Evolutionary conservation across 192 early-diverging fungal genomes (phyloP), one percentile per base, ranked within the genome.

Genomic region (Tieghemiomyces parasiticus): DNA sequence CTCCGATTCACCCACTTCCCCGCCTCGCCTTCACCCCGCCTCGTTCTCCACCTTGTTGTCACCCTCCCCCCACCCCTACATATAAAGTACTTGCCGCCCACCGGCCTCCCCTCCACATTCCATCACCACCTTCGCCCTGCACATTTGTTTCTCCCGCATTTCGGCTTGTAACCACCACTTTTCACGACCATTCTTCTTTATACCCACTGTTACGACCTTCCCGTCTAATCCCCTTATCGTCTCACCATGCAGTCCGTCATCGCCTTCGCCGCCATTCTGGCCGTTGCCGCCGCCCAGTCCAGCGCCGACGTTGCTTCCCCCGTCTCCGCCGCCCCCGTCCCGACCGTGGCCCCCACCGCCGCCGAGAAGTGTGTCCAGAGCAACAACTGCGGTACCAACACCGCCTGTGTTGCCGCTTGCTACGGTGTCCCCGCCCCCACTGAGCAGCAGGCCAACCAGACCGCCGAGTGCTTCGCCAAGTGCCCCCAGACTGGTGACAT

Each of bases 401-500:
- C 35, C 33, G 32, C 34, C 55, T 58, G 55, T 26, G 8, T 58
- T 16, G 31, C 55, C 26, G 35, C 10, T 16, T 58, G 55, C 35
- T 58, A 58, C 55, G 26, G 26, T 12, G 55, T 58, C 28, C 55
- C 55, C 55, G 35, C 34, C 33, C 55, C 55, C 55, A 38, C 55
- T 1, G 55, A 19, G 2, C 12, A 58, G n/a, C 31, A 58, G 22
- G 22, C 35, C 33, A 58, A 58, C 33, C 3, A n/a, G 32, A 58
- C 55, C 35, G 26, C 13, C 55, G 55, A 58, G 35, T 58, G 55
- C 35, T 58, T 58, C 55, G 22, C 16, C 33, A 38, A 34, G 32
- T 58, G 55, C 33, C 55, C 55, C 55, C 33, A 58, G 26, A 38
- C 55, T 34, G 55, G 55, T n/a, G 1, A 4, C 55, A 30, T 30